Conservation (phyloP, 208 protist genomes). For the Trypanosoma melophagium region DNA sequence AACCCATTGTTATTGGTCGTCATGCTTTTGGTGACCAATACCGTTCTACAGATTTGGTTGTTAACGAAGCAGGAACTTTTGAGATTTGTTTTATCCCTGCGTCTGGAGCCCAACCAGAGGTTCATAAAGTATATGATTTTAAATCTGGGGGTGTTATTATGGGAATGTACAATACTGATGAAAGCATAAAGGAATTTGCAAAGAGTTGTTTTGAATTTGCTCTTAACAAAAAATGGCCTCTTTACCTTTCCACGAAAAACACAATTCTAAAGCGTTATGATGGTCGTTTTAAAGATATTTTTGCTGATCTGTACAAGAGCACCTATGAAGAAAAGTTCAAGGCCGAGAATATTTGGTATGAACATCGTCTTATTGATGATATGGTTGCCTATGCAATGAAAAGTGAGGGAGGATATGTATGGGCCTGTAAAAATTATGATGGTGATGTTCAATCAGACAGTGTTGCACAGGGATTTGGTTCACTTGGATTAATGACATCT, state of each 20-base stretch:
- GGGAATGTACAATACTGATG: conserved; percentile 91
- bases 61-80: conserved; percentile 56
- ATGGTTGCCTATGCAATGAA: conserved; percentile 83
- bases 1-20: conserved; percentile 86
- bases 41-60: conserved; percentile 74
- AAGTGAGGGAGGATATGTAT: conserved; percentile 77
- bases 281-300: conserved; percentile 90
- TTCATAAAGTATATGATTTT: conserved; percentile 69
- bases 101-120: conserved; percentile 33
- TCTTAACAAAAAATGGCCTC: conserved; percentile 58
- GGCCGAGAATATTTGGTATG: conserved; percentile 70
- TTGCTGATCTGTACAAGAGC: conserved; percentile 78
- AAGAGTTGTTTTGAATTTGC: conserved; percentile 82
- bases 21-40: conserved; percentile 90
- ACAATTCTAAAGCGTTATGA: conserved; percentile 95
- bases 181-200: conserved; percentile 88
- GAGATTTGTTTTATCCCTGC: conserved; percentile 73
- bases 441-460: conserved; percentile 93
- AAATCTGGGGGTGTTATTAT: conserved; percentile 56
- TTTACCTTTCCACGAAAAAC: conserved; percentile 92
- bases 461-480: conserved; percentile 88
- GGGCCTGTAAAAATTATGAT: conserved; percentile 96
- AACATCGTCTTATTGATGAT: conserved; percentile 93
- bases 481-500: conserved; percentile 91
- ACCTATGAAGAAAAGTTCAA: conserved; percentile 53